Evolutionary conservation across 805 yeast genomes (phyloP), one percentile per base, ranked within the genome.

Genomic region (Kluyveromyces starmeri): DNA sequence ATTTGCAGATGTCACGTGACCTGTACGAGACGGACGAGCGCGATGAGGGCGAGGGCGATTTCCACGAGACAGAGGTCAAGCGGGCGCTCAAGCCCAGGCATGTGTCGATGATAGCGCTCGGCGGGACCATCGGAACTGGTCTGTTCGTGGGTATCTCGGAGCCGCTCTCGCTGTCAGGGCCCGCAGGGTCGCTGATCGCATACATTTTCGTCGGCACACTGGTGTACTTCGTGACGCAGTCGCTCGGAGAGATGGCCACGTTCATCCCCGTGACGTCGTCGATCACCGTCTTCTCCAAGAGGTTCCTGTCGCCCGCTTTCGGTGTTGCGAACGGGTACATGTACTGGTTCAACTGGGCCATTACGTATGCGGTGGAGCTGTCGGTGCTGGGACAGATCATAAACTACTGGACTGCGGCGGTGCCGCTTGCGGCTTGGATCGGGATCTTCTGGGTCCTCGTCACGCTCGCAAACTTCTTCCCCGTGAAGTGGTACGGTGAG

Each of bases 121-220:
- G 84, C 40, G 84, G 84, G 40, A 75, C 83, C 23, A 78, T 78
- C 44, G 84, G 83, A 46, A 77, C 83, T 1, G 83, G 83, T 51
- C 61, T 77, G 29, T 75, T 78, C 57, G 71, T 78, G 28, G 75
- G 79, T 45, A 73, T 78, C 33, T 66, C 76, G n/a, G 50, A 65
- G 9, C 73, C 80, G 2, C 55, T 78, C 24, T 47, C 62, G 2
- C 46, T 55, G n/a, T 67, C 80, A 5, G 85, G 85, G 22, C 84
- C 85, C 2, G 84, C 71, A 2, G 71, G 73, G 27, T 55, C 79
- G 2, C 58, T 78, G 19, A 73, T 78, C 32, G 68, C 83, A 1
- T 78, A 73, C 46, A 41, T 73, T 7, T 76, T 75, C 55, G 73
- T 78, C 65, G 81, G 82, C 33, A 51, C 75, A 3, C 55, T 78